phyloP scores from a whole-genome alignment of 2,329 filamentous ascomycete genomes.

The Colletotrichum musae region DNA sequence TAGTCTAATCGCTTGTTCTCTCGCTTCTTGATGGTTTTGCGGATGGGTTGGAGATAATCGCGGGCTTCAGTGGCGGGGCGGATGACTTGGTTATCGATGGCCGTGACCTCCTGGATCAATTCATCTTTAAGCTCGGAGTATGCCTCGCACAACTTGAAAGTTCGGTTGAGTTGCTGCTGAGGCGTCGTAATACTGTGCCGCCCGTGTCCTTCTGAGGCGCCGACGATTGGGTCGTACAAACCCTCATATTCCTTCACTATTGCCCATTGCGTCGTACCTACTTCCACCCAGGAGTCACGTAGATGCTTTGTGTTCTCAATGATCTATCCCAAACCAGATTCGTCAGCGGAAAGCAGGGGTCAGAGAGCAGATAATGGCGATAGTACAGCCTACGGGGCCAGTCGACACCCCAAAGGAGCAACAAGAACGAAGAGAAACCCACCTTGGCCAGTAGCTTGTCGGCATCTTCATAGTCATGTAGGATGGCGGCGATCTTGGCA shows the following conservation, averaged over 20 bases:
- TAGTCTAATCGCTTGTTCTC: slow-evolving; percentile 87
- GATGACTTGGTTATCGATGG: slow-evolving; percentile 80
- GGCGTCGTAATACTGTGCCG: slow-evolving; percentile 74
- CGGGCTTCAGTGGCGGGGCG: slow-evolving; percentile 79
- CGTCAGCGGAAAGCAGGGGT: background rate
- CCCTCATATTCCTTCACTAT: slow-evolving; percentile 78
- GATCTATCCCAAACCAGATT: slow-evolving; percentile 65
- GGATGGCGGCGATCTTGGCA: slow-evolving; percentile 79
- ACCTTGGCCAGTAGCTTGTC: slow-evolving; percentile 82
- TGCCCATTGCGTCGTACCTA: slow-evolving; percentile 78
- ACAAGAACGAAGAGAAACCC: slow-evolving; percentile 39
- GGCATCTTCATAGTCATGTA: slow-evolving; percentile 86
- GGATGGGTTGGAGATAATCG: slow-evolving; percentile 78
- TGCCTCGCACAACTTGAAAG: slow-evolving; percentile 74
- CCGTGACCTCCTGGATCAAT: slow-evolving; percentile 77
- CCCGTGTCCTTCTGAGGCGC: slow-evolving; percentile 70
- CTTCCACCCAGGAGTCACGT: slow-evolving; percentile 83
- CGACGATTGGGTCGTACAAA: slow-evolving; percentile 83
- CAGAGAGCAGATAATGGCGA: background rate
- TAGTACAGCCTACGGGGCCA: slow-evolving; percentile 19
- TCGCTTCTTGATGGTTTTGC: slow-evolving; percentile 87
- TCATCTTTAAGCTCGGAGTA: slow-evolving; percentile 81
- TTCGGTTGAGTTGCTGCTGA: slow-evolving; percentile 73
- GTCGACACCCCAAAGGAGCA: slow-evolving; percentile 2
- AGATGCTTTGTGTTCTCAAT: slow-evolving; percentile 82